Conservation (phyloP, 768 basidiomycete species). For the Tylopilus rubrobrunneus region DNA sequence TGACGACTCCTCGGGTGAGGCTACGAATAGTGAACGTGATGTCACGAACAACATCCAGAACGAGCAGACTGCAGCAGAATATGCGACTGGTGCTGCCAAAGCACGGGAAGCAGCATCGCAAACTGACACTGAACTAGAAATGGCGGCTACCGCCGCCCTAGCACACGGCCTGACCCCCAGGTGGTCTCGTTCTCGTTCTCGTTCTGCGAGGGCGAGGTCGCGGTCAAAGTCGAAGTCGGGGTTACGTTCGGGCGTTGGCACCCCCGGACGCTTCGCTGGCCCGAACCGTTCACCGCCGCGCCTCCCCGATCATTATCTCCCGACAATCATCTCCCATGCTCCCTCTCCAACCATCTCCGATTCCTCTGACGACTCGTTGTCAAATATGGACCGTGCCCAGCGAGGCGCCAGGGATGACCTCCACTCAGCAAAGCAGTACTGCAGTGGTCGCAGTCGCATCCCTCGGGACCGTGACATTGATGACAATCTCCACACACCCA, state of each 20-base stretch:
- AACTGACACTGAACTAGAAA: slow-evolving; percentile 28
- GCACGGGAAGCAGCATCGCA: slow-evolving; percentile 23
- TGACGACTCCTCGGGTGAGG: slow-evolving; percentile 76
- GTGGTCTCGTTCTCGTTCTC: slow-evolving; percentile 14
- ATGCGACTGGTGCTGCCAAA: slow-evolving; percentile 26
- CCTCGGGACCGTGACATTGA: slow-evolving; percentile 59
- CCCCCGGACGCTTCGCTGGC: slow-evolving; percentile 56
- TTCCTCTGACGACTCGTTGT: slow-evolving; percentile 36
- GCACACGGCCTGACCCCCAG: slow-evolving; percentile 30
- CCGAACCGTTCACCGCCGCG: slow-evolving; percentile 47
- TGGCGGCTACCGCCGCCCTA: slow-evolving; percentile 30
- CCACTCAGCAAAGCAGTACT: slow-evolving; percentile 32
- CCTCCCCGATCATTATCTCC: slow-evolving; percentile 14
- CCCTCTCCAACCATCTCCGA: slow-evolving; percentile 37
- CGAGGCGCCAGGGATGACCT: slow-evolving; percentile 54
- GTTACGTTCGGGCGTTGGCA: slow-evolving; percentile 56
- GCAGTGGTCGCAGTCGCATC: slow-evolving; percentile 52
- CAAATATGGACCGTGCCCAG: slow-evolving; percentile 35
- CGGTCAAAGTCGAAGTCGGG: slow-evolving; percentile 37
- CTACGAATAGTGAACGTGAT: slow-evolving; percentile 20
- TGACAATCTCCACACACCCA: slow-evolving; percentile 60
- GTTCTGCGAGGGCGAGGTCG: slow-evolving; percentile 9
- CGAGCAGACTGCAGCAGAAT: slow-evolving; percentile 13
- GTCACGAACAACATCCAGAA: slow-evolving; percentile 3
- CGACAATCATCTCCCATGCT: slow-evolving; percentile 30